Base-by-base conservation (phyloP, 805 yeast genomes). In the Komagataella ulmi region DNA sequence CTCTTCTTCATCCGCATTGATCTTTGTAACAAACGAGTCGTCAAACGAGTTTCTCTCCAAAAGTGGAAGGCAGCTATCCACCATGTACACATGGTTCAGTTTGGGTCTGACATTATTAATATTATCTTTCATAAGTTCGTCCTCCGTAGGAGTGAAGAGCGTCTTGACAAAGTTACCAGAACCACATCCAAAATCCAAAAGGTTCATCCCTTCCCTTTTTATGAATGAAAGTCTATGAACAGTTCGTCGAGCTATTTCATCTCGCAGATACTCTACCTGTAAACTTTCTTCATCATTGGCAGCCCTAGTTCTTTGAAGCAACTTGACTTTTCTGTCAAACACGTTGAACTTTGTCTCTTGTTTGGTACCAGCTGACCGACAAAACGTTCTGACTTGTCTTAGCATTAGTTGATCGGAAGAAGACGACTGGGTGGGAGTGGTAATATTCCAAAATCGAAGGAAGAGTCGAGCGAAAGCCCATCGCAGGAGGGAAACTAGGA, bases 201-300 rank as follows among this genome's bases (percentile, higher is more conserved):
- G 74, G 18, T 70, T 69, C 17, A 74, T 69, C 58, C 86, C 81
- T 19, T 76, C 75, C 49, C 89, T 71, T 48, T 84, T 80, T 49
- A 88, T 76, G 63, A 85, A 83, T 2, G 88, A 81, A 50, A 88
- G 65, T 56, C 96, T 72, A 55, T 87, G 95, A 23, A 86, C 78
- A 7, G 89, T 81, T 50, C 86, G 75, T 21, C 71, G 60, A 0
- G 93, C 89, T 6, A 85, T 79, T 61, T 86, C 93, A 59, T 83
- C 81, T 46, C 89, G 71, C 23, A 88, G 65, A 59, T 86, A 88
- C 56, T 88, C 95, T 8, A 77, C 85, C 55, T 76, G 70, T 14
- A 82, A 73, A 7, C 68, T 68, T 3, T 75, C 76, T 17, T 67
- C 64, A 21, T 75, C 64, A 5, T 51, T 47, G 0, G 81, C 78